Evolutionary conservation across 2,329 filamentous ascomycete species (phyloP).

Genomic region (Fusarium austroafricanum): DNA sequence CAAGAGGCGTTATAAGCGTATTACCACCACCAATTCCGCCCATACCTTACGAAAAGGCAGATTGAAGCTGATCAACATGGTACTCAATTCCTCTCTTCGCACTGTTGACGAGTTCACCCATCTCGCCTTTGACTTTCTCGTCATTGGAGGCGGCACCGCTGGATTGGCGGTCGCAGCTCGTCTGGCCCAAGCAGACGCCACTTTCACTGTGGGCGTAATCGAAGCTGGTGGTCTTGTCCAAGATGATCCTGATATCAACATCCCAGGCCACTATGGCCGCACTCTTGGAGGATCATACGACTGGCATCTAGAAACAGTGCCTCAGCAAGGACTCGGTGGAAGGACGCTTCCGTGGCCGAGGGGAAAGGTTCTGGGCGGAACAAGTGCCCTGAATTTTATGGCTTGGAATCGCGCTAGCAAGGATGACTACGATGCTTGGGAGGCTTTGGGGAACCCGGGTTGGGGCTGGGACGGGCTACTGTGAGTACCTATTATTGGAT

Average conservation of each 20-base stretch:
- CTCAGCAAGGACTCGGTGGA: conserved; percentile 53
- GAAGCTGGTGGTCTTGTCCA: conserved; percentile 49
- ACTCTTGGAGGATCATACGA: conserved; percentile 53
- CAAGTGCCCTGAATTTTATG: conserved; percentile 70
- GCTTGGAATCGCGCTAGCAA: conserved; percentile 61
- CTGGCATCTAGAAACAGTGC: conserved; percentile 56
- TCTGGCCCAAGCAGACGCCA: conserved; percentile 55
- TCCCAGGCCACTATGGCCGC: conserved; percentile 53
- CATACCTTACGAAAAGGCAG: not conserved
- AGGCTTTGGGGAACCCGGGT: conserved; percentile 65
- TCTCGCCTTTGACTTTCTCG: conserved; percentile 51
- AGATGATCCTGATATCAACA: conserved; percentile 51
- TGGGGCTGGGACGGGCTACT: conserved; percentile 65
- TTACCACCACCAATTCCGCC: not conserved
- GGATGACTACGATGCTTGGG: conserved; percentile 68
- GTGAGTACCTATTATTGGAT: conserved; percentile 40
- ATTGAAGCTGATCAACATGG: conserved; percentile 17
- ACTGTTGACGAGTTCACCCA: conserved; percentile 41
- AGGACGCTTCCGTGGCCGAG: conserved; percentile 56
- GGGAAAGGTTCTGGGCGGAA: conserved; percentile 70
- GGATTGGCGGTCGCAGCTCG: conserved; percentile 63
- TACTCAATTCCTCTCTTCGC: not conserved
- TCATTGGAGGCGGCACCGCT: conserved; percentile 66
- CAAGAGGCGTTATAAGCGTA: conserved; percentile 13
- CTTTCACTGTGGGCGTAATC: conserved; percentile 48